Evolutionary conservation across 164 flowering plant species (phyloP), one percentile per base, ranked within the genome.

Genomic region (Nelumbo lutea): DNA sequence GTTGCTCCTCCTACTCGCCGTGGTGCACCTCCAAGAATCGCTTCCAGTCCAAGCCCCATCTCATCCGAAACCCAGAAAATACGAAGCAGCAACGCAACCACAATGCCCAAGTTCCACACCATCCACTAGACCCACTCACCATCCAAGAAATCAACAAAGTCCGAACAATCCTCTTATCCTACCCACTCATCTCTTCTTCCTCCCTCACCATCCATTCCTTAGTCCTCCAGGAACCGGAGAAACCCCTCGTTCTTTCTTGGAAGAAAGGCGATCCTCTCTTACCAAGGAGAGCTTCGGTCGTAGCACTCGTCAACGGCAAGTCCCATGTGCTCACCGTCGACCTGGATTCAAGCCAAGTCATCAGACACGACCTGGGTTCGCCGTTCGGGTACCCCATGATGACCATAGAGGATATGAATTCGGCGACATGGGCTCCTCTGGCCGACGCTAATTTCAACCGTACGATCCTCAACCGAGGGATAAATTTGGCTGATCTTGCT

Each of bases 111-210:
- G 59, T 73, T 70, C 98, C 99, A n/a, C 84, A 62, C 76, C 99
- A 92, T 80, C 97, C 98, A 2, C 87, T 95, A 5, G 99, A 95
- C 81, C 99, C 99, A 1, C 88, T 95, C 41, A 93, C 99, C 59
- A 47, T 88, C 68, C 70, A 64, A 58, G 99, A 95, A 72, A 59
- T 92, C 77, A 82, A 83, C 78, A 75, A 59, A 38, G 90, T 86
- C 59, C 80, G 79, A 1, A 11, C 84, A 50, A 75, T 87, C 78
- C 72, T 95, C 69, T 62, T 59, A 42, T 76, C 90, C 61, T 75
- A 84, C 82, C 51, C 73, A 45, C 87, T 78, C 67, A 80, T 89
- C 77, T 62, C 62, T 3, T 67, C 82, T 51, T 65, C 80, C 39
- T 50, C 77, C 61, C 64, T 70, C 75, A 74, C 87, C 6, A 76